Evolutionary conservation across 192 early-diverging fungal species (phyloP).

Genomic region (Backusella circina): DNA sequence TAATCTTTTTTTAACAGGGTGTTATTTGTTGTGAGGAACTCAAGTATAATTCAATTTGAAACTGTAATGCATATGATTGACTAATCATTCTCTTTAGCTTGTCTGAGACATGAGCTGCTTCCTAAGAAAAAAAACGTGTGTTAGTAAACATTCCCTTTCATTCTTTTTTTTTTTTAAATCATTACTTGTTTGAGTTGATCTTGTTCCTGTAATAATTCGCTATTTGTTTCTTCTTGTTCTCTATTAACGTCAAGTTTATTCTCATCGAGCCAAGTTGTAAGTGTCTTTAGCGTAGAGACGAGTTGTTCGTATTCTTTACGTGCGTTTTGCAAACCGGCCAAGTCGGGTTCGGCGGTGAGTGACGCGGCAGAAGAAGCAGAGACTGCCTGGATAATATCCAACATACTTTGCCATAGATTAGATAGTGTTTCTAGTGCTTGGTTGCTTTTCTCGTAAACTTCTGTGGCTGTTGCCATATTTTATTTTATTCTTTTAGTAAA

Average conservation of each 20-base stretch:
- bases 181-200: slow-evolving; percentile 8
- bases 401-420: slow-evolving; percentile 21
- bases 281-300: background rate
- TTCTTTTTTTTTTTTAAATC: background rate
- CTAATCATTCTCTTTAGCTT: slow-evolving; percentile 15
- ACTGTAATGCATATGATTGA: slow-evolving; percentile 28
- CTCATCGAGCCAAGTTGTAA: background rate
- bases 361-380: slow-evolving; percentile 4
- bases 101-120: slow-evolving; percentile 3
- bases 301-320: slow-evolving; percentile 19
- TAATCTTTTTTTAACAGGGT: background rate
- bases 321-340: slow-evolving; percentile 9
- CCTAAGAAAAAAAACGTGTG: background rate
- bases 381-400: slow-evolving; percentile 10
- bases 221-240: background rate
- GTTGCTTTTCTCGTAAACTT: slow-evolving; percentile 11
- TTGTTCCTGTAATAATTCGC: background rate
- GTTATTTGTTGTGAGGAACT: slow-evolving; percentile 10
- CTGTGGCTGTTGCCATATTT: background rate
- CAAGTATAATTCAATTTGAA: slow-evolving; percentile 25
- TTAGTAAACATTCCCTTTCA: background rate
- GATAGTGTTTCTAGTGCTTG: slow-evolving; percentile 14
- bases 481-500: no score
- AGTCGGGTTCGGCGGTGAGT: slow-evolving; percentile 19
- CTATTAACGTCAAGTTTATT: background rate